A percentile compares a stretch with the other conserved stretches of the same genome.
Evolutionary conservation across 768 basidiomycete genomes (phyloP).

Genomic region (Leccinum sublutescens): DNA sequence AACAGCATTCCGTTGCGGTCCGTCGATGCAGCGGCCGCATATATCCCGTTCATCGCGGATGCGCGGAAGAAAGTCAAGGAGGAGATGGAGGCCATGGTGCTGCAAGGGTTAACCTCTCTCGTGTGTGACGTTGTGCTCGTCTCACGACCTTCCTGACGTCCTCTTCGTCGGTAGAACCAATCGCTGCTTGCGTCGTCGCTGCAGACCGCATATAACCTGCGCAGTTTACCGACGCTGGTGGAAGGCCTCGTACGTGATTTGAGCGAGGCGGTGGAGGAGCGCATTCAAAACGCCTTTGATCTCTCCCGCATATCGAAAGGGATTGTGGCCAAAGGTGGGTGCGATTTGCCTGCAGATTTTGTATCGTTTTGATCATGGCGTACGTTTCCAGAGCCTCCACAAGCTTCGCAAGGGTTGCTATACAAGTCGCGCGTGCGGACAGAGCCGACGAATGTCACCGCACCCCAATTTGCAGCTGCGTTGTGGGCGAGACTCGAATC

Average conservation of each 20-base stretch:
- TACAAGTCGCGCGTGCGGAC: constrained; percentile 87
- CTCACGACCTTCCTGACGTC: not conserved
- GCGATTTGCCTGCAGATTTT: not conserved
- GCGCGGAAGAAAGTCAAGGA: constrained; percentile 66
- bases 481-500: constrained; percentile 57
- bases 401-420: constrained; percentile 39
- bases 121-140: constrained; percentile 43
- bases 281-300: constrained; percentile 85
- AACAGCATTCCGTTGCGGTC: constrained; percentile 61
- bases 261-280: constrained; percentile 76
- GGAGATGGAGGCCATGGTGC: constrained; percentile 92
- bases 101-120: constrained; percentile 70
- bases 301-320: constrained; percentile 84
- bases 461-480: constrained; percentile 80
- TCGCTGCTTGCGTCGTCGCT: constrained; percentile 88
- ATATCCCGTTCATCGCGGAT: constrained; percentile 70
- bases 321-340: constrained; percentile 70
- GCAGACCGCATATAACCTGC: constrained; percentile 93
- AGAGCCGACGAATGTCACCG: constrained; percentile 86
- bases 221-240: constrained; percentile 80
- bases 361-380: not conserved
- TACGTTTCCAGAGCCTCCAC: constrained; percentile 16
- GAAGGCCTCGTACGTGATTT: constrained; percentile 75
- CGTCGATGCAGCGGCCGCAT: constrained; percentile 66
- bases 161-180: constrained; percentile 61